phyloP scores from a whole-genome alignment of 2,329 filamentous ascomycete species.

The Orbilia ellipsospora region DNA sequence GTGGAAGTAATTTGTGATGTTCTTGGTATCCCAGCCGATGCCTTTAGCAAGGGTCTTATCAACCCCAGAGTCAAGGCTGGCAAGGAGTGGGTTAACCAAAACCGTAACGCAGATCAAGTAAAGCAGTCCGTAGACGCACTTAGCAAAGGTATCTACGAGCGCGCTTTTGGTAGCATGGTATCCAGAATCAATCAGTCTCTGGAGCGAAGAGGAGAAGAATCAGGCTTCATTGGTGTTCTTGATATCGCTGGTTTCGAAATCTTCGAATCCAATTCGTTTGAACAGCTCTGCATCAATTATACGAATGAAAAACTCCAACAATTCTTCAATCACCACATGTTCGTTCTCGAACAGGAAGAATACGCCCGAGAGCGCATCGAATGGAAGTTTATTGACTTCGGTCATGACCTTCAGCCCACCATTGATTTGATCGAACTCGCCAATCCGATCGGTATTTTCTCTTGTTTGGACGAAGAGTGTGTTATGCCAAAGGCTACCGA shows the following conservation, averaged over 20 bases:
- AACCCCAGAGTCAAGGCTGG: conserved; percentile 96
- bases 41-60: conserved; percentile 86
- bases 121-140: conserved; percentile 88
- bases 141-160: conserved; percentile 96
- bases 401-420: conserved; percentile 93
- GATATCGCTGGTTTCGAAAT: conserved; percentile 99
- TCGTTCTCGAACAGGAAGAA: conserved; percentile 97
- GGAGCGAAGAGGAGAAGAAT: conserved; percentile 90
- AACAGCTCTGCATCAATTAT: conserved; percentile 99
- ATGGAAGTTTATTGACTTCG: conserved; percentile 99
- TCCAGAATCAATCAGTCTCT: conserved; percentile 90
- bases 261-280: conserved; percentile 94
- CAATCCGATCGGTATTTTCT: conserved; percentile 98
- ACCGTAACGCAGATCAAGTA: conserved; percentile 96
- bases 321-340: conserved; percentile 99
- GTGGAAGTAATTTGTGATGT: conserved; percentile 83
- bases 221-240: conserved; percentile 94
- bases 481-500: conserved; percentile 99
- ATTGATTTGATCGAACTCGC: conserved; percentile 96
- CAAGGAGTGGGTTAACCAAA: conserved; percentile 97
- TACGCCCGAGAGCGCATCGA: conserved; percentile 98
- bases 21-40: conserved; percentile 83
- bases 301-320: conserved; percentile 99
- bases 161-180: conserved; percentile 92
- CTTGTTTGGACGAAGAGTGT: conserved; percentile 94